Conservation (phyloP, 768 basidiomycete genomes). For the Cystofilobasidium bisporidii region DNA sequence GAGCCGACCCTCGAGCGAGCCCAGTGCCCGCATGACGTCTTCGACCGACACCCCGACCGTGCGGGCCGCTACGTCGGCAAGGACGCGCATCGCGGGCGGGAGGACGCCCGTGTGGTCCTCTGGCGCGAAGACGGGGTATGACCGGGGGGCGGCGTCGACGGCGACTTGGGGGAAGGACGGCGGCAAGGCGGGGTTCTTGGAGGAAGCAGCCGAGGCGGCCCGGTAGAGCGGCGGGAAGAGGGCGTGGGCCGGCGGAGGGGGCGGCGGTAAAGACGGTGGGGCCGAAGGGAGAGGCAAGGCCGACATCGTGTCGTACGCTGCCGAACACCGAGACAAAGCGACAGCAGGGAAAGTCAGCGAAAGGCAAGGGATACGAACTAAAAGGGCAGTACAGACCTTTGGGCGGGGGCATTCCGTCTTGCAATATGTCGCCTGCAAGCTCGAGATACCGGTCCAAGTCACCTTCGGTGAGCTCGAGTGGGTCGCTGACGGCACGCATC, state of each 20-base stretch:
- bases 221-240: too few species aligned
- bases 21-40: not conserved
- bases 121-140: not conserved
- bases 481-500: constrained; percentile 33
- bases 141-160: not conserved
- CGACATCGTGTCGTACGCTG: not conserved
- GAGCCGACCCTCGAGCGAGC: not conserved
- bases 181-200: not conserved
- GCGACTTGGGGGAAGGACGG: not conserved
- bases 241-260: too few species aligned
- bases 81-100: not conserved
- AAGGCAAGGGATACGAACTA: too few species aligned
- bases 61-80: not conserved
- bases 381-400: constrained; percentile 28
- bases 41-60: not conserved
- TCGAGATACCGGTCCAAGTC: constrained; percentile 35
- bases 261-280: too few species aligned
- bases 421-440: constrained; percentile 30
- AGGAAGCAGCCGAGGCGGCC: not conserved
- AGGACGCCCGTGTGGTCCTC: not conserved
- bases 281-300: not conserved
- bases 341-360: too few species aligned
- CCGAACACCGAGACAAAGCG: too few species aligned
- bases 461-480: constrained; percentile 27
- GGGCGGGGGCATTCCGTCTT: constrained; percentile 24